phyloP scores from a whole-genome alignment of 106 monocot genomes.

The Acorus calamus region DNA sequence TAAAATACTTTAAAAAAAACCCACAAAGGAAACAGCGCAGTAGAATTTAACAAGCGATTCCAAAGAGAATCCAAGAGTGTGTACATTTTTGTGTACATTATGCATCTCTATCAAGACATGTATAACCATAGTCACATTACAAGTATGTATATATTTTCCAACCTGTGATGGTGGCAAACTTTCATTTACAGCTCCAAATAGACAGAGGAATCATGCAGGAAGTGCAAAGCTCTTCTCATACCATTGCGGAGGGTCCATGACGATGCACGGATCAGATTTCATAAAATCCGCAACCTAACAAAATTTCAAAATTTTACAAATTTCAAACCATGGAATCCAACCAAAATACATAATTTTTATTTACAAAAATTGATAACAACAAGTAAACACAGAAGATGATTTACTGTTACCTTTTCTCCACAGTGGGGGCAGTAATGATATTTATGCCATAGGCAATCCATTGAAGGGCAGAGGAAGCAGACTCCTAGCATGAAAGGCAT shows the following conservation, averaged over 20 bases:
- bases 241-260: slow-evolving; percentile 58
- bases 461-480: slow-evolving; percentile 89
- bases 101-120: no score
- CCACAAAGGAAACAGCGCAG: no score
- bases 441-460: slow-evolving; percentile 97
- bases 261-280: slow-evolving; percentile 78
- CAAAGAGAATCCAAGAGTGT: no score
- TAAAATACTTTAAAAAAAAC: no score
- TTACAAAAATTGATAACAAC: not conserved
- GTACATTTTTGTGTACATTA: no score
- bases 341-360: no score
- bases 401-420: slow-evolving; percentile 51
- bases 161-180: not conserved
- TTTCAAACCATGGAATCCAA: no score
- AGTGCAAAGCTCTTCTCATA: slow-evolving; percentile 62
- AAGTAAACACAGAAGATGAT: not conserved
- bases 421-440: slow-evolving; percentile 90
- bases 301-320: no score
- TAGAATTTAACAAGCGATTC: no score
- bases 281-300: slow-evolving; percentile 67
- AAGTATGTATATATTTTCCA: not conserved
- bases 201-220: slow-evolving; percentile 27
- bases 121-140: no score
- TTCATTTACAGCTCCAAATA: slow-evolving; percentile 8
- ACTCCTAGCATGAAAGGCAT: slow-evolving; percentile 88